Evolutionary conservation across 2,329 filamentous ascomycete genomes (phyloP), one percentile per base, ranked within the genome.

Genomic region (Huntiella abstrusa): DNA sequence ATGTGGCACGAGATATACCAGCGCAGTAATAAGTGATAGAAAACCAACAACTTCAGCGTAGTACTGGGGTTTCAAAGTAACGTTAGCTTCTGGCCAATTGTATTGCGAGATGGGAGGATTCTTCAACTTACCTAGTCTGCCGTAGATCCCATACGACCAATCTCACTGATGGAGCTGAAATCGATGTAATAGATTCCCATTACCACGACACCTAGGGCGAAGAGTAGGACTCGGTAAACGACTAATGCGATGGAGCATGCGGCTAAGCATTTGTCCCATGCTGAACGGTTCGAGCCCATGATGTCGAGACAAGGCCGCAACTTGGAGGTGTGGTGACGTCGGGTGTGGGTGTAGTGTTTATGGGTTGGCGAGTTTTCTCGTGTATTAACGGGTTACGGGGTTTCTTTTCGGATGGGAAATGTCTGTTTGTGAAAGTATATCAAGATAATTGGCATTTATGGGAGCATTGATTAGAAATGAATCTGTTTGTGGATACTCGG

Each of bases 1-100:
- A 16, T 49, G 41, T 13, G 47, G 47, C 16, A 49, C 45, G n/a
- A 49, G 47, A 45, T 49, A 49, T 16, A 49, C 36, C 33, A 49
- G 36, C 28, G 47, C 42, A 35, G 47, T 49, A 16, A 49, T 37
- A 35, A 43, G 35, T 6, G 42, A 45, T 7, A 49, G 42, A 11
- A 42, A 42, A 19, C 41, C 47, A 8, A 49, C 47, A 13, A 41
- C 33, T 38, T 49, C 47, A 32, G 47, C 47, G 28, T 45, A 49
- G 36, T 45, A 35, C 47, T 49, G 35, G 16, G 43, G 32, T 17
- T 28, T 15, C 12, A 2, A 17, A 32, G n/a, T 17, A 17, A 45
- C 12, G 4, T 22, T 15, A 35, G 17, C 11, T 16, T 15, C 7
- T 33, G 10, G 15, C 15, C 15, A 16, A 17, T 11, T 4, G 8